Base-by-base conservation (phyloP, 2,329 filamentous ascomycete genomes). In the Cladosporium sp. region DNA sequence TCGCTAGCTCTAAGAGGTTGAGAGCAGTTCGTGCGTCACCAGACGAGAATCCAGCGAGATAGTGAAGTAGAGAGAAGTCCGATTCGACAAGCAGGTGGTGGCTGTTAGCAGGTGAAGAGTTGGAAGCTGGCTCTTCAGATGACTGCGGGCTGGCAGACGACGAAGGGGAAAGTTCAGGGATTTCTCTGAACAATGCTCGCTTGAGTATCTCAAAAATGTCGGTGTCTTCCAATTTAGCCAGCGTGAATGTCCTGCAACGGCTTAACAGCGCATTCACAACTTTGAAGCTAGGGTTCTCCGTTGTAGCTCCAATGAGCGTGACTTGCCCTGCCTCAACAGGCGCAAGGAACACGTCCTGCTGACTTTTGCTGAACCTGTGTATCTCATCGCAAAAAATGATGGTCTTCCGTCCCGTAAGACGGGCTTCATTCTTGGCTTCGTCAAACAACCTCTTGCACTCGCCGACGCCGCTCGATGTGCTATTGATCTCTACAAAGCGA, bases 371-470 rank as follows among this genome's bases (percentile, higher is more conserved):
- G n/a, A 97, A 97, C 32, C 94, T 83, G 78, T 97, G 93, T 58
- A 97, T 95, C 82, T 98, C 95, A 80, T 99, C 95, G 80, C 94
- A 97, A 78, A 99, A 99, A 69, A 99, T 88, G 69, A 99, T 96
- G 0, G 95, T 98, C 80, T 92, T 94, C 68, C 93, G 86, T 1
- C 94, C 94, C 0, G 92, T 96, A 61, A 98, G 82, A 1, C 84
- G 81, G 57, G 93, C 80, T 76, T 98, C 95, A 73, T 88, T 91
- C 67, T 87, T 88, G 0, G 95, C 93, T 71, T 97, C 93, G 26
- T 84, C 82, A 74, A 98, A 97, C 64, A 97, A 85, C 82, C 93
- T 95, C 80, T 97, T 97, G 84, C 91, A 93, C 77, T 98, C 94
- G 28, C 86, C 88, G 21, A 98, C 91, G 1, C 93, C 94, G 7